These are phyloP conservation scores for Endocladia muricata DNA, from an alignment of 31 red algal genomes.

Conservation along the genomic window DNA sequence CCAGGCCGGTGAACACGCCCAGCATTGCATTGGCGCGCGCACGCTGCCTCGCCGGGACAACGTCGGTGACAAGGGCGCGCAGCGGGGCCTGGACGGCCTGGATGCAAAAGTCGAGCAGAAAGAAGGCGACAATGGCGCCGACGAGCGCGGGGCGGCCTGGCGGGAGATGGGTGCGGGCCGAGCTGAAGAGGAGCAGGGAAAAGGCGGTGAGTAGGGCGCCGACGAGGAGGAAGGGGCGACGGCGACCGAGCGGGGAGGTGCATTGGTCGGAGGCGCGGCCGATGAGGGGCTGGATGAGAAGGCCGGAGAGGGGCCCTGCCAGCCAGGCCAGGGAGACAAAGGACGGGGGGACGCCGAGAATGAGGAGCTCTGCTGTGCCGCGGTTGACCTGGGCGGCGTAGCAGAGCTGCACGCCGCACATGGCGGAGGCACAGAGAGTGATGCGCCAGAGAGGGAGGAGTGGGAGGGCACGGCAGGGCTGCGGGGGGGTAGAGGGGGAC, in stretches of 20 bases:
- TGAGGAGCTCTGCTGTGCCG: constrained; percentile 63
- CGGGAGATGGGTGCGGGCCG: constrained; percentile 28
- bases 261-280: constrained; percentile 77
- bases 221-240: constrained; percentile 84
- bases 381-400: constrained; percentile 84
- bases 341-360: constrained; percentile 51
- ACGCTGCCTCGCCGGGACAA: constrained; percentile 67
- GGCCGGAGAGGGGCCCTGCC: constrained; percentile 84
- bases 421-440: constrained; percentile 51
- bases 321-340: constrained; percentile 93
- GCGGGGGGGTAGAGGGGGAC: no score
- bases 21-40: constrained; percentile 80
- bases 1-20: constrained; percentile 74
- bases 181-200: constrained; percentile 71
- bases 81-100: constrained; percentile 90
- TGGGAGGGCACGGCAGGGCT: no score
- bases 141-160: constrained; percentile 20
- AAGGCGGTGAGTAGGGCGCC: constrained; percentile 71
- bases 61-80: constrained; percentile 85
- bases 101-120: constrained; percentile 89
- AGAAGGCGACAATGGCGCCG: constrained; percentile 86
- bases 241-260: constrained; percentile 56
- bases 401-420: constrained; percentile 82
- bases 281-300: constrained; percentile 85
- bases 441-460: no score